These are phyloP conservation scores for Macadamia tetraphylla DNA, from an alignment of 164 flowering plant species.

Conservation along the genomic window DNA sequence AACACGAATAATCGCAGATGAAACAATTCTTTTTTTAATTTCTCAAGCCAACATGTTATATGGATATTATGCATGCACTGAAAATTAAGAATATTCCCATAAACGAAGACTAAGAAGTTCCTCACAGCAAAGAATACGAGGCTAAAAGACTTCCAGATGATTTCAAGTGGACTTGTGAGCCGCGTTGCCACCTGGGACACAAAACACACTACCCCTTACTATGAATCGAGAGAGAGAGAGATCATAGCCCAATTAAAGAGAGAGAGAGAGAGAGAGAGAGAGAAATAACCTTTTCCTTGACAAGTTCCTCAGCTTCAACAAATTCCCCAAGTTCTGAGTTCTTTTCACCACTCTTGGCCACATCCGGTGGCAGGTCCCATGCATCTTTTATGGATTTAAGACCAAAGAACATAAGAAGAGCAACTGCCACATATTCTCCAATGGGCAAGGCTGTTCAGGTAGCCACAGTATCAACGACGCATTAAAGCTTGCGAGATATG, in stretches of 20 bases:
- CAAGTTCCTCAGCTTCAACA: conserved; percentile 96
- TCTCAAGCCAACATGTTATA: not conserved
- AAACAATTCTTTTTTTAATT: not conserved
- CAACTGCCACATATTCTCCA: conserved; percentile 94
- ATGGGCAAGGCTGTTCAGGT: conserved; percentile 75
- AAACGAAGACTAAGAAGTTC: conserved; percentile 11
- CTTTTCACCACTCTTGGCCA: conserved; percentile 34
- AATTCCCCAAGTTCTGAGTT: conserved; percentile 73
- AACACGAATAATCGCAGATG: not conserved
- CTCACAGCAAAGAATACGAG: conserved; percentile 94
- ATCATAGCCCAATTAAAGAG: not conserved
- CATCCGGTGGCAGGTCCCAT: conserved; percentile 81
- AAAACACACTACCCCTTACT: not conserved
- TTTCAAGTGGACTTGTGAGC: conserved; percentile 79
- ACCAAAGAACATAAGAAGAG: conserved; percentile 88
- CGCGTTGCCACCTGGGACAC: conserved; percentile 64
- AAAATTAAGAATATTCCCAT: not conserved
- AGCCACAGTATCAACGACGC: not conserved
- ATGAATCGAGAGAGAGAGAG: conserved; percentile 5
- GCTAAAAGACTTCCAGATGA: conserved; percentile 93
- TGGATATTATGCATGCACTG: not conserved
- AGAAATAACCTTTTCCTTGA: conserved; percentile 74
- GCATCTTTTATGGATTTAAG: conserved; percentile 91
- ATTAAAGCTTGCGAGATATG: not conserved
- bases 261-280: not conserved